Base-by-base conservation (phyloP, 345 rosid genomes). In the Cardamine resedifolia region DNA sequence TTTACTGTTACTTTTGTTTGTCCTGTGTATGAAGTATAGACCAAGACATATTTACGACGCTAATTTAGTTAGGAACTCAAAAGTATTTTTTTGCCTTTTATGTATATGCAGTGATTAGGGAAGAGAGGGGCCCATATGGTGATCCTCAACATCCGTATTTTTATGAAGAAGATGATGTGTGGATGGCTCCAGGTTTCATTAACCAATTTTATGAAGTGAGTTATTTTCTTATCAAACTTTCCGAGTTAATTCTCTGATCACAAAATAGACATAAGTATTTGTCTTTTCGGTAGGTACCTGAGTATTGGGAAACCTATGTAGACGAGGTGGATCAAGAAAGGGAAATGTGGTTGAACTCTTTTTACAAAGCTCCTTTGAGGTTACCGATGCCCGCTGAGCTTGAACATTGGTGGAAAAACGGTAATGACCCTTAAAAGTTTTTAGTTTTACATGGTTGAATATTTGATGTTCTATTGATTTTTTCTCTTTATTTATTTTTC, bases 101-200 rank as follows among this genome's bases (percentile, higher is more conserved):
- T 66, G 67, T 55, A 52, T 62, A 57, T 63, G 66, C 82, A 92
- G 96, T 93, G 98, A 89, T 90, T 67, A 90, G 98, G 81, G 98
- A 93, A 83, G 86, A 87, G 67, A 80, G 90, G 71, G 97, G 98
- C 33, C 98, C 97, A 24, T 93, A 88, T 70, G 81, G 72, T 60
- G 97, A 93, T 83, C 98, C 98, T 73, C 93, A 90, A 49, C 98
- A 92, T 82, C 87, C 97, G 33, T 88, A 92, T 52, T 85, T 93
- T 51, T 93, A 90, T 34, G 98, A 93, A 80, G 97, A 85, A 48
- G 98, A 93, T 66, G 96, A 92, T 67, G 96, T 80, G 70, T 93
- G 98, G 98, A 93, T 90, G 98, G 98, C 96, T 4, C 98, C 98
- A 0, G 98, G 98, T 69, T 93, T 93, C 80, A 82, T 88, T 72